Evolutionary conservation across 805 yeast species (phyloP).

Genomic region (Metschnikowia koreensis): DNA sequence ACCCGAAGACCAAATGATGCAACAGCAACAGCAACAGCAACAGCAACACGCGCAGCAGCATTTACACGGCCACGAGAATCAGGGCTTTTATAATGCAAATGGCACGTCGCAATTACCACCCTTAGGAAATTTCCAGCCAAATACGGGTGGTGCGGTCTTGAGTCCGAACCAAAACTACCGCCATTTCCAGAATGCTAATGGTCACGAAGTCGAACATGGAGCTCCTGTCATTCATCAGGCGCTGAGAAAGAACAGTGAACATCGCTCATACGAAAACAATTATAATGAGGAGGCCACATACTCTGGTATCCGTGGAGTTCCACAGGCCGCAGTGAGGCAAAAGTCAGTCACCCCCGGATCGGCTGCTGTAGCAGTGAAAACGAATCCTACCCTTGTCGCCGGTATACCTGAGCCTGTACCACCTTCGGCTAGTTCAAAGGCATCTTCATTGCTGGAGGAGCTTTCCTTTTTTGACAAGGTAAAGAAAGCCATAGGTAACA

Average conservation of each 20-base stretch:
- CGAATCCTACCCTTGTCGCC: constrained; percentile 71
- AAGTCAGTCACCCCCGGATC: constrained; percentile 14
- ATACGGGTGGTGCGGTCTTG: constrained; percentile 34
- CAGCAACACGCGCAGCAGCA: constrained; percentile 20
- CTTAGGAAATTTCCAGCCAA: constrained; percentile 83
- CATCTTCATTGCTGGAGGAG: constrained; percentile 75
- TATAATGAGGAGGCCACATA: constrained; percentile 47
- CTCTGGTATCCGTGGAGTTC: constrained; percentile 45
- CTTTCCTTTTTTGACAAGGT: constrained; percentile 88
- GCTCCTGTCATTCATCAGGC: neutral
- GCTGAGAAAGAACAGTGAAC: constrained; percentile 23
- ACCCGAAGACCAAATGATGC: constrained; percentile 23
- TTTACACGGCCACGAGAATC: constrained; percentile 12
- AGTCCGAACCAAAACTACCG: constrained; percentile 29
- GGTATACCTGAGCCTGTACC: constrained; percentile 83
- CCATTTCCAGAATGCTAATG: constrained; percentile 15
- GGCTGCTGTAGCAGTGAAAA: constrained; percentile 27
- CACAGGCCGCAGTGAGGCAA: constrained; percentile 18
- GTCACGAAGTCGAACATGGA: constrained; percentile 9
- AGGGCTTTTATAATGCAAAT: constrained; percentile 16
- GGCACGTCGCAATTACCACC: constrained; percentile 68
- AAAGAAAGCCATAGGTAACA: constrained; percentile 82
- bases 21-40: constrained; percentile 28
- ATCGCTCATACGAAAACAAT: constrained; percentile 30
- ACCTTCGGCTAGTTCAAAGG: constrained; percentile 40